These are phyloP conservation scores for Neurospora sp. DNA, from an alignment of 495 filamentous ascomycete species.

Conservation along the genomic window DNA sequence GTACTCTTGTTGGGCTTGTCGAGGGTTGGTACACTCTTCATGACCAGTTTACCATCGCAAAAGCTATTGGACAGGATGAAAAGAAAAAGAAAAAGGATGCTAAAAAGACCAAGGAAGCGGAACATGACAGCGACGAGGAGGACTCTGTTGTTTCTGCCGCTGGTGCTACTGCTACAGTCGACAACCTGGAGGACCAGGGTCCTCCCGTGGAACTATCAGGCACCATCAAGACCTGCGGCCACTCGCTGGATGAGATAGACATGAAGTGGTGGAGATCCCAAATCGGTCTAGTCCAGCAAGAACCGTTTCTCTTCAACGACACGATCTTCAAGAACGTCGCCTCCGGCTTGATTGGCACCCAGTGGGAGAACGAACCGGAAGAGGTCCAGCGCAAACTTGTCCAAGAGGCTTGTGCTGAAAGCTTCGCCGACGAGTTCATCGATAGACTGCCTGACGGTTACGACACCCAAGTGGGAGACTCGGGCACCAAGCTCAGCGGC, in stretches of 20 bases:
- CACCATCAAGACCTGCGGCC: constrained; percentile 43
- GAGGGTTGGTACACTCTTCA: too few species aligned
- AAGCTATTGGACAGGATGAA: constrained; percentile 35
- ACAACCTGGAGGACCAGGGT: constrained; percentile 23
- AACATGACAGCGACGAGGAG: constrained; percentile 19
- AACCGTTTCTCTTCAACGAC: constrained; percentile 66
- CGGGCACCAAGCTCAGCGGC: constrained; percentile 38
- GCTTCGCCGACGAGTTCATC: constrained; percentile 50
- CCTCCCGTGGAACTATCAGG: constrained; percentile 35
- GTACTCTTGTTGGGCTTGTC: too few species aligned
- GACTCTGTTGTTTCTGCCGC: constrained; percentile 1
- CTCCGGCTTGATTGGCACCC: constrained; percentile 48
- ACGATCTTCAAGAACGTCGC: constrained; percentile 56
- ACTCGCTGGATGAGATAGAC: constrained; percentile 44
- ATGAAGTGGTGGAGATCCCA: constrained; percentile 58
- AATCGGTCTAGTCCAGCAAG: constrained; percentile 61
- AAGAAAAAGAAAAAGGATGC: constrained; percentile 31
- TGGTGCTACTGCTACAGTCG: constrained; percentile 7
- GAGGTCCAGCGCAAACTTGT: constrained; percentile 44
- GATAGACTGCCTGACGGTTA: constrained; percentile 51
- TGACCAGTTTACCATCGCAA: constrained; percentile 10
- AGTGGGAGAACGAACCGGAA: constrained; percentile 41
- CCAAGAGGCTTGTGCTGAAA: constrained; percentile 45
- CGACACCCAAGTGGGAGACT: constrained; percentile 44
- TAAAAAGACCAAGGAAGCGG: constrained; percentile 18